phyloP scores from a whole-genome alignment of 257 asterid genomes.

The Fraxinus anomala region DNA sequence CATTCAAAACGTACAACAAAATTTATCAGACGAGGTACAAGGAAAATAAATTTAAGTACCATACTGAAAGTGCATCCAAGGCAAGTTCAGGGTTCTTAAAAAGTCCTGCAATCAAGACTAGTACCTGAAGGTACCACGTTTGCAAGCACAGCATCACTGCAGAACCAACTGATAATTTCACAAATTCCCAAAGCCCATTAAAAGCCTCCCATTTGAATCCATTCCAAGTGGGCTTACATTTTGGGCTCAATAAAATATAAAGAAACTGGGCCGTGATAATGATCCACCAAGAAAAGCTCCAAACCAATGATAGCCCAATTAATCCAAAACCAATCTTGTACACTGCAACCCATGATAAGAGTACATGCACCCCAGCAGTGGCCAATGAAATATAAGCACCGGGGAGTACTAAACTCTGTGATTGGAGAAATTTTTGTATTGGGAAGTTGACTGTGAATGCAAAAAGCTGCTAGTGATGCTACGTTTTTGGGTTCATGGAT shows the following conservation, averaged over 20 bases:
- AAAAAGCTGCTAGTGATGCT: slow-evolving; percentile 33
- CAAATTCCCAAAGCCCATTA: slow-evolving; percentile 39
- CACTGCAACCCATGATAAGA: slow-evolving; percentile 33
- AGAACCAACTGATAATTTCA: slow-evolving; percentile 37
- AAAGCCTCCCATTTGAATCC: slow-evolving; percentile 35
- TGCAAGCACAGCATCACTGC: slow-evolving; percentile 47
- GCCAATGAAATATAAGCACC: slow-evolving; percentile 28
- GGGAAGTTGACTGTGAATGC: slow-evolving; percentile 41
- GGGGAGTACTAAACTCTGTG: slow-evolving; percentile 36
- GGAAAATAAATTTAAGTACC: not conserved
- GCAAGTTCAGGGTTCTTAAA: slow-evolving; percentile 26
- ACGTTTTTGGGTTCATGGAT: slow-evolving; percentile 30
- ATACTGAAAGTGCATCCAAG: not conserved
- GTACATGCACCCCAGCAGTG: slow-evolving; percentile 20
- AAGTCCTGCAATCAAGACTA: slow-evolving; percentile 38
- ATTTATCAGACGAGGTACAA: too few species aligned
- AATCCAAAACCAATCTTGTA: slow-evolving; percentile 32
- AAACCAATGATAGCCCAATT: slow-evolving; percentile 32
- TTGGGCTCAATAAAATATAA: slow-evolving; percentile 25
- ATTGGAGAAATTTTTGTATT: slow-evolving; percentile 41
- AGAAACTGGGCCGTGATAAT: slow-evolving; percentile 30
- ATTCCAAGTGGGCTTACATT: slow-evolving; percentile 35
- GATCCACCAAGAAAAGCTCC: slow-evolving; percentile 37
- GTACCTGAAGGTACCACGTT: slow-evolving; percentile 35
- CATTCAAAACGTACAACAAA: not conserved